Evolutionary conservation across 1,284 basidiomycete species (phyloP).

Genomic region (Sanghuangporus baumii): DNA sequence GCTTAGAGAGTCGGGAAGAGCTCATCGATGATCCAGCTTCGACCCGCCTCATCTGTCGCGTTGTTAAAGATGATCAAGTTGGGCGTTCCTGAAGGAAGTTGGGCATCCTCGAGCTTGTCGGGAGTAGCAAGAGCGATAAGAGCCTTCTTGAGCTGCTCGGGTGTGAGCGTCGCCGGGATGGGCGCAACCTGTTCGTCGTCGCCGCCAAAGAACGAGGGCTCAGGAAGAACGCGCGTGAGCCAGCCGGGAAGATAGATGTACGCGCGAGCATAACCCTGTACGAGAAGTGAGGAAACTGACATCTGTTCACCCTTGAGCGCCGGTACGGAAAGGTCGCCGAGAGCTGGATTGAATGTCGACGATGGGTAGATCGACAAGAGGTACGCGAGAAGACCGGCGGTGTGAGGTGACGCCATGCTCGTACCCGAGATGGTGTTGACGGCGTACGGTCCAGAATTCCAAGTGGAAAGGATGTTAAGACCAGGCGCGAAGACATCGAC

Average conservation of each 20-base stretch:
- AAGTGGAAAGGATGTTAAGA: conserved; percentile 78
- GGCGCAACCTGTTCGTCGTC: conserved; percentile 34
- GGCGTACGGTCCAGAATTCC: conserved; percentile 50
- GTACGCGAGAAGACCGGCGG: conserved; percentile 77
- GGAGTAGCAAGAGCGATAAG: conserved; percentile 55
- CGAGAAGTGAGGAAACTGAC: conserved; percentile 24
- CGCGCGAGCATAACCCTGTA: conserved; percentile 45
- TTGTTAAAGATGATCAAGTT: conserved; percentile 84
- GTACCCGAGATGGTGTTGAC: conserved; percentile 71
- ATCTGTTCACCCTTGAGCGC: conserved; percentile 1
- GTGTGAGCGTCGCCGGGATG: conserved; percentile 45
- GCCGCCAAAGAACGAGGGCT: conserved; percentile 38
- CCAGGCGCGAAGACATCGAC: conserved; percentile 84
- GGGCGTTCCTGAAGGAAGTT: conserved; percentile 48
- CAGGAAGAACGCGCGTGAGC: conserved; percentile 54
- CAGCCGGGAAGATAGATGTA: conserved; percentile 55
- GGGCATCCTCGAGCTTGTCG: conserved; percentile 39
- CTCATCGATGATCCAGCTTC: conserved; percentile 12
- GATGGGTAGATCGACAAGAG: conserved; percentile 76
- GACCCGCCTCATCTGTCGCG: conserved; percentile 39
- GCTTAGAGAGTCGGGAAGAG: conserved; percentile 10
- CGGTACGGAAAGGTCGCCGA: conserved; percentile 29
- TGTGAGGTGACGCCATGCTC: conserved; percentile 67
- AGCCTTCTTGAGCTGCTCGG: conserved; percentile 71
- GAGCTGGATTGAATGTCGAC: conserved; percentile 47